phyloP scores from a whole-genome alignment of 2,329 filamentous ascomycete species.

The Neonectria hederae region DNA sequence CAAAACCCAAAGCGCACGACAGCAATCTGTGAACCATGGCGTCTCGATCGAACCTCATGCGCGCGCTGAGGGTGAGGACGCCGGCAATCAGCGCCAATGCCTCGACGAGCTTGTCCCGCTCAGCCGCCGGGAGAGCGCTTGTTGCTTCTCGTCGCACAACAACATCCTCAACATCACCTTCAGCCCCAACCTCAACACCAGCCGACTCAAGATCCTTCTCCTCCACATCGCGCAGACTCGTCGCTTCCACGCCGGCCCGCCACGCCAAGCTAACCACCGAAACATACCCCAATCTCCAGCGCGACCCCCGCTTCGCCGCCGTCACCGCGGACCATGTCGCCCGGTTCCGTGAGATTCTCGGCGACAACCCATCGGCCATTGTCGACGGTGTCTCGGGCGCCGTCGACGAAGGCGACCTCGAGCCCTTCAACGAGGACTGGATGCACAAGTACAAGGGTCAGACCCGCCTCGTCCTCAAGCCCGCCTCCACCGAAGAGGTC shows the following conservation, averaged over 20 bases:
- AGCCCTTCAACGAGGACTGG: constrained; percentile 96
- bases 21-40: constrained; percentile 31
- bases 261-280: constrained; percentile 79
- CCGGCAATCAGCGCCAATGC: constrained; percentile 13
- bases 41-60: constrained; percentile 39
- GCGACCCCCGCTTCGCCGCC: constrained; percentile 78
- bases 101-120: constrained; percentile 17
- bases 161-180: constrained; percentile 1
- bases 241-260: constrained; percentile 38
- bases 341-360: constrained; percentile 84
- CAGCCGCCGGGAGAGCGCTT: constrained; percentile 10
- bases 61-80: constrained; percentile 40
- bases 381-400: constrained; percentile 78
- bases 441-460: constrained; percentile 98
- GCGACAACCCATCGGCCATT: constrained; percentile 75
- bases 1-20: not conserved
- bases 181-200: constrained; percentile 11
- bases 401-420: constrained; percentile 82
- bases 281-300: constrained; percentile 83
- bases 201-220: constrained; percentile 38
- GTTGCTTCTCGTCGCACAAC: not conserved
- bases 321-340: constrained; percentile 82
- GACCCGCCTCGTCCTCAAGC: constrained; percentile 86
- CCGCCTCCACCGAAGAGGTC: constrained; percentile 84
- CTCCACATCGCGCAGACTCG: constrained; percentile 43